Evolutionary conservation across 2,329 filamentous ascomycete genomes (phyloP), one percentile per base, ranked within the genome.

Genomic region (Myriangium duriaei): DNA sequence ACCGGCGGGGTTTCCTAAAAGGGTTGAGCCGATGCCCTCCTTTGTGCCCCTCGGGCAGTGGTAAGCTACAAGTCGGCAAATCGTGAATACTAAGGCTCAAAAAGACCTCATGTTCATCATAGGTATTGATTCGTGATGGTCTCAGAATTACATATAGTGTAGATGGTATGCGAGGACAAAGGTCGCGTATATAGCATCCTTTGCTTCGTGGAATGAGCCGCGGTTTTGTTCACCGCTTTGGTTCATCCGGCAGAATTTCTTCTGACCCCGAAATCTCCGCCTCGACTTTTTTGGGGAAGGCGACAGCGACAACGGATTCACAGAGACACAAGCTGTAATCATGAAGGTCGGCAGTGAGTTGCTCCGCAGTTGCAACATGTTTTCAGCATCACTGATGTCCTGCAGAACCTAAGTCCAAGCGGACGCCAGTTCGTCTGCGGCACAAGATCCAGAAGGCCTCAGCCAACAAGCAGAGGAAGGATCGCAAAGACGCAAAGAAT

Each of bases 371-470:
- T 11, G 11, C 4, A 11, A 3, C 3, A 10, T 21, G 6, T 7
- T 3, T 9, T 4, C 29, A 2, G 11, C 15, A 17, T 30, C 16
- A 11, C 29, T 31, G 2, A 28, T 7, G n/a, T 6, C 9, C 11
- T 6, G 5, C 15, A 43, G 42, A 95, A 64, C 91, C 88, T 56
- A 86, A 80, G 65, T 96, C 88, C 40, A 98, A 98, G 75, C 81
- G 91, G 61, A 76, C 74, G 49, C 77, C 88, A 31, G 82, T 88
- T 54, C 85, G 91, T 43, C 72, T 98, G 54, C 79, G 88, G 48
- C 79, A 95, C 68, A 95, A 93, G 66, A 96, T 98, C 62, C 76
- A 94, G 59, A 98, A 98, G 65, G 79, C 82, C 14, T 84, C 87
- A 37, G 75, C 75, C 30, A 79, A 83, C 45, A 98, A 98, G 69